Conservation (phyloP, 2,329 filamentous ascomycete species). For the Xenosphaeropsis pyriputrescens region DNA sequence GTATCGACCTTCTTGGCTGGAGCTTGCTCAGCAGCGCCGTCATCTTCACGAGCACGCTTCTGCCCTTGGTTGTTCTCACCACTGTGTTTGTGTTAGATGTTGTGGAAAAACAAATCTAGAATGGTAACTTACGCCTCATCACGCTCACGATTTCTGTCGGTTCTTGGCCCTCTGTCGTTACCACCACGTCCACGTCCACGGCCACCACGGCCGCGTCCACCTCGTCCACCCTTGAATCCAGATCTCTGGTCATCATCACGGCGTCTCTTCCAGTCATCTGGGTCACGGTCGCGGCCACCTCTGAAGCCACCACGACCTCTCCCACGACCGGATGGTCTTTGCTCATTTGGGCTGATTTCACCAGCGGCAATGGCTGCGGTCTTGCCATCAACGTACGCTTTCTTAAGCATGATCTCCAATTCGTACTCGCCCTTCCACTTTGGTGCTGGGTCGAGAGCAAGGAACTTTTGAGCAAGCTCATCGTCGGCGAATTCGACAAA, state of each 20-base stretch:
- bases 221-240: conserved; percentile 33
- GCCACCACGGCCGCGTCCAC: conserved; percentile 21
- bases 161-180: conserved; percentile 21
- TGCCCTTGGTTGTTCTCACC: conserved; percentile 7
- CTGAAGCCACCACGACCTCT: conserved; percentile 14
- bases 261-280: conserved; percentile 49
- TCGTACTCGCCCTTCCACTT: conserved; percentile 64
- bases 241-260: conserved; percentile 45
- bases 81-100: not conserved
- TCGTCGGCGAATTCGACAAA: conserved; percentile 84
- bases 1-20: conserved; percentile 47
- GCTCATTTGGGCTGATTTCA: conserved; percentile 42
- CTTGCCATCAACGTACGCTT: conserved; percentile 72
- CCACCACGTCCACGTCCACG: conserved; percentile 29
- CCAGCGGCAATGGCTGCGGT: conserved; percentile 56
- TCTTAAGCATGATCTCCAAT: conserved; percentile 76
- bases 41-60: conserved; percentile 25
- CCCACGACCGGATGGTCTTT: conserved; percentile 8
- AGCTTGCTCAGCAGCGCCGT: conserved; percentile 26
- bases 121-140: conserved; percentile 15
- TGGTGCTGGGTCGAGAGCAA: conserved; percentile 66
- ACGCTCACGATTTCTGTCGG: conserved; percentile 19
- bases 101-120: not conserved
- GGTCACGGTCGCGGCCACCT: conserved; percentile 25
- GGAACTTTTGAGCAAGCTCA: conserved; percentile 66